Conservation (phyloP, 176 grass and related monocot species). For the Thinopyrum elongatum region DNA sequence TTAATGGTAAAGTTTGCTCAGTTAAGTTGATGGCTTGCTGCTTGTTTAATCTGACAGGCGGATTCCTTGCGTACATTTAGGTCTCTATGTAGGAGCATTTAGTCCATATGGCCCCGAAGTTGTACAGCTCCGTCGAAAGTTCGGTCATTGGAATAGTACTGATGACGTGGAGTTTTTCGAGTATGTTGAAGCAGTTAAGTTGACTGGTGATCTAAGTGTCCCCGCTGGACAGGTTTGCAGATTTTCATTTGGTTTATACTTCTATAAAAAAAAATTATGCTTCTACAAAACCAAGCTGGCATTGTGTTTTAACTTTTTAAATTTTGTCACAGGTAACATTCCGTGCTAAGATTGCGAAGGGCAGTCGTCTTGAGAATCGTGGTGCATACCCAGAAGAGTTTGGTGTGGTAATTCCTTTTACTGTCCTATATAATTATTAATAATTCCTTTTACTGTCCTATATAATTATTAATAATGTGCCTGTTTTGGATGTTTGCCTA, state of each 20-base stretch:
- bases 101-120: slow-evolving; percentile 96
- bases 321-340: slow-evolving; percentile 67
- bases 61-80: slow-evolving; percentile 43
- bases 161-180: slow-evolving; percentile 86
- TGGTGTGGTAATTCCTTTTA: slow-evolving; percentile 73
- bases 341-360: slow-evolving; percentile 91
- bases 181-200: slow-evolving; percentile 95
- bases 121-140: slow-evolving; percentile 78
- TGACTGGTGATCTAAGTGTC: slow-evolving; percentile 97
- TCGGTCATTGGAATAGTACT: slow-evolving; percentile 74
- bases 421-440: neutral
- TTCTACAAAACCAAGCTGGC: neutral
- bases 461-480: slow-evolving; percentile 14
- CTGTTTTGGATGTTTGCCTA: neutral
- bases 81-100: slow-evolving; percentile 95
- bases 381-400: slow-evolving; percentile 87
- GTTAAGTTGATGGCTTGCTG: slow-evolving; percentile 15
- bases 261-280: neutral
- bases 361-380: slow-evolving; percentile 64
- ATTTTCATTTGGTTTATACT: neutral
- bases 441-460: slow-evolving; percentile 19
- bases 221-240: slow-evolving; percentile 83
- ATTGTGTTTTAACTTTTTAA: slow-evolving; percentile 16
- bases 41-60: slow-evolving; percentile 15
- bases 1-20: slow-evolving; percentile 61